Evolutionary conservation across 2,329 filamentous ascomycete genomes (phyloP).

Genomic region (Trichophyton rubrum): DNA sequence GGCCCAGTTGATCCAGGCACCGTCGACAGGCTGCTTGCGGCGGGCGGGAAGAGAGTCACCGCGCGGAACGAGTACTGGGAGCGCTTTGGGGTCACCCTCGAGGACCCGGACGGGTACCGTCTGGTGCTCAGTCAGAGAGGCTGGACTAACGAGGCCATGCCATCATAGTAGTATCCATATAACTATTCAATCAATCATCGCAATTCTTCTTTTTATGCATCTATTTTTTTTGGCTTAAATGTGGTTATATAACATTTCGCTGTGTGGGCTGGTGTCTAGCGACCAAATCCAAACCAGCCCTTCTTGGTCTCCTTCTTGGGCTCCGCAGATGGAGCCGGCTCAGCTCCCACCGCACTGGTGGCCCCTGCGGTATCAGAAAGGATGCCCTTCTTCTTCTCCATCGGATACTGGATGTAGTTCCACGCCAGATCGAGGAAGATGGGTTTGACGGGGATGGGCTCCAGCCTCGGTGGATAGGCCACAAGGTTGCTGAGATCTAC

Average conservation of each 20-base stretch:
- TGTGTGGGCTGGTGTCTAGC: slow-evolving; percentile 16
- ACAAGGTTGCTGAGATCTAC: slow-evolving; percentile 72
- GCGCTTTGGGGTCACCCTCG: slow-evolving; percentile 33
- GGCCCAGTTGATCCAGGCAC: slow-evolving; percentile 21
- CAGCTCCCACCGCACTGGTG: slow-evolving; percentile 4
- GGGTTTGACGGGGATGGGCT: slow-evolving; percentile 80
- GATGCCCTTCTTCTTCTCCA: slow-evolving; percentile 31
- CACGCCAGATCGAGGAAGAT: slow-evolving; percentile 92
- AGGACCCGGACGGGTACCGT: slow-evolving; percentile 37
- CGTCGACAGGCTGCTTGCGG: slow-evolving; percentile 22
- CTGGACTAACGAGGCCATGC: not conserved
- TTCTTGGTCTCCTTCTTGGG: slow-evolving; percentile 47
- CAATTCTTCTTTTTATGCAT: not conserved
- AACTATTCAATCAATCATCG: not conserved
- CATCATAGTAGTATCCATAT: not conserved
- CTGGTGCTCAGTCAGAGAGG: slow-evolving; percentile 26
- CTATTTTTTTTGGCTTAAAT: not conserved
- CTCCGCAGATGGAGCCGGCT: slow-evolving; percentile 13
- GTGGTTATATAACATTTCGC: not conserved
- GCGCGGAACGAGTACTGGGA: slow-evolving; percentile 28
- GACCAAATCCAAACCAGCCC: slow-evolving; percentile 64
- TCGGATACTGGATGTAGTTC: slow-evolving; percentile 93
- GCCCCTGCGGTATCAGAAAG: slow-evolving; percentile 16
- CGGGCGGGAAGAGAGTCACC: slow-evolving; percentile 25
- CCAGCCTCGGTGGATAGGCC: slow-evolving; percentile 70